These are phyloP conservation scores for Saturnispora bothae DNA, from an alignment of 805 yeast species.

Conservation along the genomic window DNA sequence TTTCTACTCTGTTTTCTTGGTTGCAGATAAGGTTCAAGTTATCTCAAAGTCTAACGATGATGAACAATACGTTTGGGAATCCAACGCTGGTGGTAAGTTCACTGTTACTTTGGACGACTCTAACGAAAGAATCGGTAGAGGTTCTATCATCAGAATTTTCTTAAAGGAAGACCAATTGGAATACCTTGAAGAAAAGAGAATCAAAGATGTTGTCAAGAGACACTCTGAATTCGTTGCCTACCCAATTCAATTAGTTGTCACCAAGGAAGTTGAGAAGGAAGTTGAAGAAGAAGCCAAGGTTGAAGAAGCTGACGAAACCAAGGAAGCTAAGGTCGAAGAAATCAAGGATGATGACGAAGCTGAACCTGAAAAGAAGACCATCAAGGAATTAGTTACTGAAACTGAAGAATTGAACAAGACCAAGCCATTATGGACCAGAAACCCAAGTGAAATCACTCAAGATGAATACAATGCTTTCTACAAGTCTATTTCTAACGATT, in stretches of 20 bases:
- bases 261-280: conserved; percentile 98
- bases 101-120: conserved; percentile 84
- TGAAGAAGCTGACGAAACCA: conserved; percentile 38
- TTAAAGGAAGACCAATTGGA: conserved; percentile 98
- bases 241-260: conserved; percentile 97
- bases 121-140: conserved; percentile 84
- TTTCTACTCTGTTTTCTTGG: conserved; percentile 98
- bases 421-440: conserved; percentile 99
- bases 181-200: conserved; percentile 98
- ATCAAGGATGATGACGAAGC: conserved; percentile 46
- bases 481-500: conserved; percentile 98
- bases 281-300: conserved; percentile 61
- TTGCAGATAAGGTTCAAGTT: conserved; percentile 97
- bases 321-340: conserved; percentile 41
- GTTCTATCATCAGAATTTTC: conserved; percentile 91
- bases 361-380: conserved; percentile 70
- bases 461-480: conserved; percentile 99
- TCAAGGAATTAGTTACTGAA: conserved; percentile 90
- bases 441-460: conserved; percentile 93
- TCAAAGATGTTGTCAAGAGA: conserved; percentile 98
- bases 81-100: conserved; percentile 99
- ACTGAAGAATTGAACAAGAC: conserved; percentile 98
- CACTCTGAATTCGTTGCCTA: conserved; percentile 98
- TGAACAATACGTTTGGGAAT: conserved; percentile 99
- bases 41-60: conserved; percentile 98